phyloP scores from a whole-genome alignment of 164 flowering plant genomes.

The Cinnamomum chago region DNA sequence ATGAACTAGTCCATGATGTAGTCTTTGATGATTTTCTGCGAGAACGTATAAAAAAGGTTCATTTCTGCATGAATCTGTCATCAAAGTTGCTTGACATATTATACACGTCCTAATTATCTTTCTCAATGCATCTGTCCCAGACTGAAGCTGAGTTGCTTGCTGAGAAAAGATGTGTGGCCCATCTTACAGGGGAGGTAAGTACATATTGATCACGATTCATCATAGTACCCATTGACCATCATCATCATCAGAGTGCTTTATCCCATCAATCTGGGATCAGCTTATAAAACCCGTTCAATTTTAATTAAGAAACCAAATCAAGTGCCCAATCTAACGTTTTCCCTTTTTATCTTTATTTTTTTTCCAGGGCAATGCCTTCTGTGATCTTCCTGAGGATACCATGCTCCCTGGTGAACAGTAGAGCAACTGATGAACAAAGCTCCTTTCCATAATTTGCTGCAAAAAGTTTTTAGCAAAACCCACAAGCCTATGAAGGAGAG shows the following conservation, averaged over 20 bases:
- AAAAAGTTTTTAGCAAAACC: background rate
- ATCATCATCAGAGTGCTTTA: too few relatives aligned
- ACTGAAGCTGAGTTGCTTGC: conserved; percentile 90
- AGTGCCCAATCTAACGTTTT: background rate
- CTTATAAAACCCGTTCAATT: background rate
- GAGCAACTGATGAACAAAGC: background rate
- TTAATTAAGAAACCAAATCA: background rate
- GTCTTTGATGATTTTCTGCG: conserved; percentile 77
- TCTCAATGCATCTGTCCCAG: conserved; percentile 33
- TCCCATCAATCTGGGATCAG: background rate
- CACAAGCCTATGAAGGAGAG: background rate
- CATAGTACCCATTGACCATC: background rate
- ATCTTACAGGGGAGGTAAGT: conserved; percentile 86
- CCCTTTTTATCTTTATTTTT: background rate
- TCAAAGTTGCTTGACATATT: background rate
- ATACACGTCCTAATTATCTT: background rate
- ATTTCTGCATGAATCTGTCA: conserved; percentile 6
- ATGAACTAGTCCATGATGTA: conserved; percentile 81
- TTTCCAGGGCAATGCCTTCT: conserved; percentile 68
- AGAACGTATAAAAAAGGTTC: conserved; percentile 66
- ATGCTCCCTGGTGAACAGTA: conserved; percentile 99
- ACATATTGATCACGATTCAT: background rate
- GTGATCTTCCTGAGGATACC: conserved; percentile 94
- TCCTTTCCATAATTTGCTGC: background rate
- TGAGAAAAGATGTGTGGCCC: conserved; percentile 91